These are phyloP conservation scores for Delitschia confertaspora DNA, from an alignment of 495 filamentous ascomycete species.

Conservation along the genomic window DNA sequence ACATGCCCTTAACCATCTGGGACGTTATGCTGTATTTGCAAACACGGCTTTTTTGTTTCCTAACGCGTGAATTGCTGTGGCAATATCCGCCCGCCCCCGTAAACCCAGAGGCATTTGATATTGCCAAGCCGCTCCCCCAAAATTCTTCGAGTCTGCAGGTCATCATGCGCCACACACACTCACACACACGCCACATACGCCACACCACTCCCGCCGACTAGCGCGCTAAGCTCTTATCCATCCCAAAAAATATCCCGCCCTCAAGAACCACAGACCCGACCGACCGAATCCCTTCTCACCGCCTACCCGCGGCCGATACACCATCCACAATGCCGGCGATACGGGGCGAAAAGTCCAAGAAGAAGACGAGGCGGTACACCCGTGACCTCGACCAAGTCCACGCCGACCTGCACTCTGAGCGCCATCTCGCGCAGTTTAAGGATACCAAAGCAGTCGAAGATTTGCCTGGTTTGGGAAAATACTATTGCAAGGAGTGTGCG, in stretches of 20 bases:
- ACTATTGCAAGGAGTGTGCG: constrained; percentile 87
- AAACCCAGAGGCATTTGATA: too few species aligned
- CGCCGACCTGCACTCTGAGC: constrained; percentile 62
- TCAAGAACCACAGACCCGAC: background rate
- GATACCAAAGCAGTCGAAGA: constrained; percentile 74
- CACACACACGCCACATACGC: too few species aligned
- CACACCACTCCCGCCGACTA: too few species aligned
- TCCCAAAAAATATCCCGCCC: too few species aligned
- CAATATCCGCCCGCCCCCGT: too few species aligned
- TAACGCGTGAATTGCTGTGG: too few species aligned
- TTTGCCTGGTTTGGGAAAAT: constrained; percentile 69
- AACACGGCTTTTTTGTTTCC: too few species aligned
- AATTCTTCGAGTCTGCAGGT: constrained; percentile 20
- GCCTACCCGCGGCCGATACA: constrained; percentile 22
- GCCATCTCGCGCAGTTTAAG: constrained; percentile 70
- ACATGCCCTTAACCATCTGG: too few species aligned
- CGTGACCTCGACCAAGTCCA: constrained; percentile 82
- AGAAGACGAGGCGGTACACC: constrained; percentile 52
- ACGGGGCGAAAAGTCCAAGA: constrained; percentile 35
- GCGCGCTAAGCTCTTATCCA: too few species aligned
- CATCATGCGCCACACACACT: background rate
- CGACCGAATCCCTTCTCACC: background rate
- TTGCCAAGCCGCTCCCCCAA: constrained; percentile 1
- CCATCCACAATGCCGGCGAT: constrained; percentile 34
- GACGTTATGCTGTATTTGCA: too few species aligned